Base-by-base conservation (phyloP, 2,329 filamentous ascomycete genomes). In the Acrocalymma vagum region DNA sequence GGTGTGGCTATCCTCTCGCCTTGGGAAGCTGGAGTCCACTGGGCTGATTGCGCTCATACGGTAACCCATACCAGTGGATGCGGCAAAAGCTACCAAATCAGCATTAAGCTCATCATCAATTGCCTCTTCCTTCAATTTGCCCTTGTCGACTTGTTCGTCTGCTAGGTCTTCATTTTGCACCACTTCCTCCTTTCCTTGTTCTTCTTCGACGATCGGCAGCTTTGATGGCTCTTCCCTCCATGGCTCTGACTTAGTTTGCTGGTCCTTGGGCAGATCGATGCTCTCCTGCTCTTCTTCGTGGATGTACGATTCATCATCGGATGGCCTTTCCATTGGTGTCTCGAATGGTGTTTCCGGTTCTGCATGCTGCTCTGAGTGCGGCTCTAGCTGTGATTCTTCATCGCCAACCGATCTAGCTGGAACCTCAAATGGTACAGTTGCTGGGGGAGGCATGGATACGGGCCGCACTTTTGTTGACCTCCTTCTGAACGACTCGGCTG, bases 21-120 rank as follows among this genome's bases (percentile, higher is more conserved):
- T n/a, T n/a, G n/a, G n/a, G n/a, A n/a, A n/a, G n/a, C n/a, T n/a
- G 7, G 47, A 44, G 21, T 54, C 47, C 5, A 44, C 34, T 14
- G 60, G 49, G 15, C 39, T 49, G 3, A 53, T 51, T 11, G 52
- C 43, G 29, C 53, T 53, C 47, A 60, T 59, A 17, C 45, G 56
- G 32, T 58, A 63, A 29, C 52, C 59, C 53, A 64, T 56, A 15
- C 59, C 58, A 4, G 64, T 62, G n/a, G 61, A 58, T 11, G 61
- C 61, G 28, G 61, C 56, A 32, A 63, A 65, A 4, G 65, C 57
- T n/a, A 62, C 49, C 60, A 66, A 62, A 13, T 59, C 55, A 10
- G 61, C 59, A 34, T 62, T 50, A 2, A 50, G 35, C 13, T 64
- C 51, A n/a, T n/a, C n/a, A n/a, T n/a, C n/a, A n/a, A n/a, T n/a